A percentile compares a stretch with the other conserved stretches of the same genome.
Evolutionary conservation across 208 protist genomes (phyloP).

Genomic region (Porcisia hertigi): DNA sequence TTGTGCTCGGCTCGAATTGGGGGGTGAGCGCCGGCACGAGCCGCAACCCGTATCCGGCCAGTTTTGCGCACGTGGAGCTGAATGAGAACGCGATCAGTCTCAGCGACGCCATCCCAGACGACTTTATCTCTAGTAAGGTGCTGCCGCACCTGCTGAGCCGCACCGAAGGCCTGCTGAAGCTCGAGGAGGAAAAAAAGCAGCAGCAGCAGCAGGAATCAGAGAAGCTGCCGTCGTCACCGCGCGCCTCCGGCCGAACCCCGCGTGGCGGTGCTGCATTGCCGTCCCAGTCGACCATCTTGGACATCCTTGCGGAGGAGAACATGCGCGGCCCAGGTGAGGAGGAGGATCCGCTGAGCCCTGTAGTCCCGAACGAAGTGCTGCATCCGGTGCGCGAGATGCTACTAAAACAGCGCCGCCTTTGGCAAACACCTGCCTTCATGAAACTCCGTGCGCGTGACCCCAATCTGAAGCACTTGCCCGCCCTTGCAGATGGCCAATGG

Average conservation of each 20-base stretch:
- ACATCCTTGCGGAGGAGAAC: conserved; percentile 40
- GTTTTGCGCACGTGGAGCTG: conserved; percentile 72
- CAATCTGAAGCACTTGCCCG: conserved; percentile 54
- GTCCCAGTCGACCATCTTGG: conserved; percentile 10
- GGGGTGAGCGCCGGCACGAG: conserved; percentile 54
- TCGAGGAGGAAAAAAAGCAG: conserved; percentile 52
- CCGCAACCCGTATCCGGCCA: conserved; percentile 68
- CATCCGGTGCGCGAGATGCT: conserved; percentile 56
- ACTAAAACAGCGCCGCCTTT: conserved; percentile 42
- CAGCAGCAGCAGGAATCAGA: conserved; percentile 29
- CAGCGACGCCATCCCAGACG: conserved; percentile 48
- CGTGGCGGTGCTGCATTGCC: conserved; percentile 32
- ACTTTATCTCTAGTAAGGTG: conserved; percentile 57
- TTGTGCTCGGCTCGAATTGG: conserved; percentile 78
- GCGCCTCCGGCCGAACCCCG: conserved; percentile 30
- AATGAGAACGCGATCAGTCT: conserved; percentile 75
- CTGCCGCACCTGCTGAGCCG: conserved; percentile 58
- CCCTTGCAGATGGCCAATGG: conserved; percentile 60
- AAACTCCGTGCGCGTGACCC: conserved; percentile 40
- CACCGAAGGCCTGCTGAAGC: conserved; percentile 57
- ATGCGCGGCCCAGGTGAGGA: conserved; percentile 52
- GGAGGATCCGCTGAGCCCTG: conserved; percentile 69
- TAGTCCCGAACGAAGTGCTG: conserved; percentile 58
- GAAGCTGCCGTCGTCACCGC: conserved; percentile 34
- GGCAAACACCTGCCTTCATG: conserved; percentile 49